Base-by-base conservation (phyloP, 208 protist species). In the Naegleria gruberi region DNA sequence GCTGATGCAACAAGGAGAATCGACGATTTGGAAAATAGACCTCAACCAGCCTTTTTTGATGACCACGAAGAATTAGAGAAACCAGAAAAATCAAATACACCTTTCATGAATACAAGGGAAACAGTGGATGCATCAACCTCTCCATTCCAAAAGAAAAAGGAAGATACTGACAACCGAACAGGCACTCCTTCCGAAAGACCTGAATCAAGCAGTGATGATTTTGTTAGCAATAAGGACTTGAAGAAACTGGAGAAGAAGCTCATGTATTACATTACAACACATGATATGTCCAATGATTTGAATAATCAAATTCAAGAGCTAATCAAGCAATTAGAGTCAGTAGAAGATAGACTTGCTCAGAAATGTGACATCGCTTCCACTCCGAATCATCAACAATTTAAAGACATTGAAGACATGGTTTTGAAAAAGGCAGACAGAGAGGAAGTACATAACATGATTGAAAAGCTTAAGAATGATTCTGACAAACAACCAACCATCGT, bases 241-340 rank as follows among this genome's bases (percentile, higher is more conserved):
- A 65, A 65, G 30, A 65, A 65, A 23, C 30, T 65, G 12, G 51
- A 65, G 30, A 65, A 65, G 51, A 65, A 65, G 30, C 15, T 65
- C 4, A 65, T 65, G 51, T 65, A 65, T 19, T 65, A 65, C 51
- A 65, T 65, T 19, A 65, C 51, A 65, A 65, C 51, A 3, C 51
- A 65, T 65, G 51, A 65, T 65, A 65, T 65, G 51, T 10, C 51
- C 4, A 23, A 23, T 30, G 51, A 65, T 65, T 65, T 65, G 51
- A 65, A 65, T 19, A 65, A 46, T 42, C 30, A 51, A 86, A 40
- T 34, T 1, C 44, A 90, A 43, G 10, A 41, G 23, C 45, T 41
- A 19, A 23, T 87, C 82, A 84, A 85, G 83, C 44, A 92, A 8
- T 55, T 65, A 65, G 51, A 65, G 12, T 65, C 51, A 30, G 19